Evolutionary conservation across 1,139 yeast species (phyloP), one percentile per base, ranked within the genome.

Genomic region (Candida glucosophila): DNA sequence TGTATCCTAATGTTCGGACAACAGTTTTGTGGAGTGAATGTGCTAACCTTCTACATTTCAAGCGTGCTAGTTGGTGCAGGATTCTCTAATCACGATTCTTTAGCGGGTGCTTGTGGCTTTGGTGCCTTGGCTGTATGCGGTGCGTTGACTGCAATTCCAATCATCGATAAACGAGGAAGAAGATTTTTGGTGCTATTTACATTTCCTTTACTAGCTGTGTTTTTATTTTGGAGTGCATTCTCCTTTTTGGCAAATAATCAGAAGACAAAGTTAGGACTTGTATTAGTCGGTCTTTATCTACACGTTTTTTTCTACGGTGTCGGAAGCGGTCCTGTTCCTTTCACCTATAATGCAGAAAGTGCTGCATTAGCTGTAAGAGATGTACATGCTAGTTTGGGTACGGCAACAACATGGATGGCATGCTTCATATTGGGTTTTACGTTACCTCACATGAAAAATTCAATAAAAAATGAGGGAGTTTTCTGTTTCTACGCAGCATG

Each of bases 31-130:
- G 24, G 24, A 5, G 24, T 22, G 13, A 22, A 22, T 22, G 24
- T 22, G 10, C 14, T 22, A 7, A 22, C 24, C 10, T 22, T 22
- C 12, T 22, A 22, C 12, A 22, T 22, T 7, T 22, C 23, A 15
- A 32, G 39, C 8, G 31, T 38, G 6, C 34, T 34, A 24, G 38
- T 29, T 12, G 27, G 21, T 15, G 33, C 40, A 17, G 41, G 41
- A 4, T 27, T 35, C 20, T 12, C 28, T 11, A 22, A 31, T 20
- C 22, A 25, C 6, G 25, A 22, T 14, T 37, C 41, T 4, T 24
- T 37, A 11, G 29, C 36, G 6, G 41, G 41, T 5, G 29, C 34
- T 25, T 24, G 29, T 17, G 41, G 41, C 3, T 28, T 37, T 24
- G 41, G 41, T 14, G 32, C 26, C 4, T 6, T 22, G 8, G 23